Conservation (phyloP, 495 filamentous ascomycete species). For the Xylaria grammica region DNA sequence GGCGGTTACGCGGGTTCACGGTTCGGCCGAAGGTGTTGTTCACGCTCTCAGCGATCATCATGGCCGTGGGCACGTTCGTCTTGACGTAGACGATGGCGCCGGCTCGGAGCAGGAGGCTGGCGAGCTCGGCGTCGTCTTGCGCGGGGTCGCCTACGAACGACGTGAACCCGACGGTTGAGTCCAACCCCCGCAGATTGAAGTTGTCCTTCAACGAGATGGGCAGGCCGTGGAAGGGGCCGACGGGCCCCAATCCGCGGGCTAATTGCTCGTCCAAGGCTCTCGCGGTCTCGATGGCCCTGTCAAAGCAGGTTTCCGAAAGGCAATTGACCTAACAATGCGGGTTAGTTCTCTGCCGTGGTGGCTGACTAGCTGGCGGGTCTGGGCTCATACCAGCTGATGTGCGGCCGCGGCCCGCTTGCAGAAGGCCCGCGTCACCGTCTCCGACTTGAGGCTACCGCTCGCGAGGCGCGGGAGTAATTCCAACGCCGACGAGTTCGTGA, state of each 20-base stretch:
- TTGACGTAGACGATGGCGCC: constrained; percentile 90
- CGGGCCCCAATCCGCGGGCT: constrained; percentile 57
- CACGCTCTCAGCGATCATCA: constrained; percentile 81
- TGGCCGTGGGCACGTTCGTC: constrained; percentile 82
- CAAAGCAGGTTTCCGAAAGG: constrained; percentile 41
- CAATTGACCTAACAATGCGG: constrained; percentile 29
- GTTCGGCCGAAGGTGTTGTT: constrained; percentile 82
- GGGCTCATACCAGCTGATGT: constrained; percentile 37
- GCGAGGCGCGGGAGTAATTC: constrained; percentile 39
- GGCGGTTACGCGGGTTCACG: constrained; percentile 73
- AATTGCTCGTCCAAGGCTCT: constrained; percentile 50
- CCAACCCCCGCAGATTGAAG: constrained; percentile 63
- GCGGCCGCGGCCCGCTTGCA: constrained; percentile 43
- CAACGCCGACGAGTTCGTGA: constrained; percentile 34
- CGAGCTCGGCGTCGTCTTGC: constrained; percentile 33
- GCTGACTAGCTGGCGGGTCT: background rate
- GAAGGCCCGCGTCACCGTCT: constrained; percentile 41
- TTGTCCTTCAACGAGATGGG: constrained; percentile 82
- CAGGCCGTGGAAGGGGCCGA: constrained; percentile 80
- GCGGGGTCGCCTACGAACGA: constrained; percentile 38
- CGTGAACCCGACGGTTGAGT: constrained; percentile 55
- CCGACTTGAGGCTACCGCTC: constrained; percentile 35
- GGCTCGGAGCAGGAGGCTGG: constrained; percentile 70
- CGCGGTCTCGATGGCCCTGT: constrained; percentile 32
- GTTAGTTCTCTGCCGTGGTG: background rate